These are phyloP conservation scores for Serendipita vermifera DNA, from an alignment of 768 basidiomycete species.

Conservation along the genomic window DNA sequence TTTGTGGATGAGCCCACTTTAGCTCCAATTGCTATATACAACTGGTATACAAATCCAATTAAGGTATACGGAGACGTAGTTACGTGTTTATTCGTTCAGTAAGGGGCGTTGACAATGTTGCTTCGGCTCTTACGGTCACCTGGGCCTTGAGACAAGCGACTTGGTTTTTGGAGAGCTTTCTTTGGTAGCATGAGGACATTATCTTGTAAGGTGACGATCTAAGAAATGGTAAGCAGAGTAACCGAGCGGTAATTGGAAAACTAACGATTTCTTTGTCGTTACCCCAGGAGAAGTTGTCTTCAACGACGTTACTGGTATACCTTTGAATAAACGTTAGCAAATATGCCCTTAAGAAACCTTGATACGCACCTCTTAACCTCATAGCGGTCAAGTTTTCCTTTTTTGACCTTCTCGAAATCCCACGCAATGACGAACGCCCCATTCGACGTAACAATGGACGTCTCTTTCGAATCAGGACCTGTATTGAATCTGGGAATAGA, in stretches of 20 bases:
- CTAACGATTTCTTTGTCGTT: conserved; percentile 92
- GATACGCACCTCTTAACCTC: conserved; percentile 68
- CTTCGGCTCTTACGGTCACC: conserved; percentile 18
- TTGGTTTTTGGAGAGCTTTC: conserved; percentile 77
- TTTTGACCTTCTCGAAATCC: conserved; percentile 95
- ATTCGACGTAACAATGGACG: conserved; percentile 88
- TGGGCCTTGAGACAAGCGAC: conserved; percentile 17
- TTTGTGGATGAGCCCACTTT: too few relatives aligned
- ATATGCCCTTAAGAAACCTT: neutral
- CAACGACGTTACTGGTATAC: conserved; percentile 88
- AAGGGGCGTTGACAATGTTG: conserved; percentile 22
- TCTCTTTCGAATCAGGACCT: conserved; percentile 77
- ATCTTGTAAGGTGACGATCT: conserved; percentile 93
- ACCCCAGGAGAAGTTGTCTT: conserved; percentile 96
- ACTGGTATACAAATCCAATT: too few relatives aligned
- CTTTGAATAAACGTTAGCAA: conserved; percentile 19
- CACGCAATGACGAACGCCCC: conserved; percentile 89
- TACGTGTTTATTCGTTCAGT: too few relatives aligned
- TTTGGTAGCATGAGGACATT: conserved; percentile 91
- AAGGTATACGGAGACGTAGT: too few relatives aligned
- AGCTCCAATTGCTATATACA: too few relatives aligned
- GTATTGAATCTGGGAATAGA: conserved; percentile 65
- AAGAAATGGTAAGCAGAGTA: conserved; percentile 10
- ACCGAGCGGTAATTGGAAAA: conserved; percentile 15
- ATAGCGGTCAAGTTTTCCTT: conserved; percentile 79